Conservation (phyloP, 2,329 filamentous ascomycete species). For the Ceratocystis papillata region DNA sequence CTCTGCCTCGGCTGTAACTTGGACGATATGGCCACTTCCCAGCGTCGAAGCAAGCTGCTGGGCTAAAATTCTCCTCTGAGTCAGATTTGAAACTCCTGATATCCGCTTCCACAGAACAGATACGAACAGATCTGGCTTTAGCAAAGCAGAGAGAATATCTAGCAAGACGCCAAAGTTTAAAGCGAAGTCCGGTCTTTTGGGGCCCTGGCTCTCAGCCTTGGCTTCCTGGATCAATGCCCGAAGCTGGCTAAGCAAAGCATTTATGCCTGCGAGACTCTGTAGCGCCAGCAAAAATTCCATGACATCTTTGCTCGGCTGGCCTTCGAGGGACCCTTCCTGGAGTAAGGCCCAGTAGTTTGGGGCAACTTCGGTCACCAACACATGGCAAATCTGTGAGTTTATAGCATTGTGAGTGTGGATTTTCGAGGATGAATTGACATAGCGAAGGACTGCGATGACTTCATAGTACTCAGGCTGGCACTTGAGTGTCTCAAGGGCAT, state of each 20-base stretch:
- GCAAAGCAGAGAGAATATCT: slow-evolving; percentile 34
- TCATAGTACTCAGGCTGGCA: slow-evolving; percentile 51
- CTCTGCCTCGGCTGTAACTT: slow-evolving; percentile 44
- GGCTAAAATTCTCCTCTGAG: slow-evolving; percentile 31
- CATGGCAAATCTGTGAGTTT: slow-evolving; percentile 54
- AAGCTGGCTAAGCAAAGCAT: slow-evolving; percentile 62
- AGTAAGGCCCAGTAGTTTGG: slow-evolving; percentile 72
- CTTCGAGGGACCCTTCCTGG: slow-evolving; percentile 34
- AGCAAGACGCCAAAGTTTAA: slow-evolving; percentile 38
- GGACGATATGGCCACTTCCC: slow-evolving; percentile 41
- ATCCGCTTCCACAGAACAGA: slow-evolving; percentile 25
- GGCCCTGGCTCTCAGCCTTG: slow-evolving; percentile 33
- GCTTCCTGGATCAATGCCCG: slow-evolving; percentile 48
- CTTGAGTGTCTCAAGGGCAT: slow-evolving; percentile 50
- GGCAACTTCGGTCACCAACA: slow-evolving; percentile 61
- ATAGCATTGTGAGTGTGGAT: not conserved
- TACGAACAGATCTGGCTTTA: slow-evolving; percentile 13
- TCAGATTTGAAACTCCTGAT: slow-evolving; percentile 20
- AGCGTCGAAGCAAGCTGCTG: slow-evolving; percentile 40
- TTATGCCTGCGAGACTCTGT: slow-evolving; percentile 63
- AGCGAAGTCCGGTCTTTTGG: slow-evolving; percentile 35
- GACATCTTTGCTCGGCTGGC: slow-evolving; percentile 31
- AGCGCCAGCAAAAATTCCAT: slow-evolving; percentile 53
- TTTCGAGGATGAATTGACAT: slow-evolving; percentile 32
- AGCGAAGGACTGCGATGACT: slow-evolving; percentile 43